These are phyloP conservation scores for Cladobotryum protrusum DNA, from an alignment of 2,329 filamentous ascomycete species.

Conservation along the genomic window DNA sequence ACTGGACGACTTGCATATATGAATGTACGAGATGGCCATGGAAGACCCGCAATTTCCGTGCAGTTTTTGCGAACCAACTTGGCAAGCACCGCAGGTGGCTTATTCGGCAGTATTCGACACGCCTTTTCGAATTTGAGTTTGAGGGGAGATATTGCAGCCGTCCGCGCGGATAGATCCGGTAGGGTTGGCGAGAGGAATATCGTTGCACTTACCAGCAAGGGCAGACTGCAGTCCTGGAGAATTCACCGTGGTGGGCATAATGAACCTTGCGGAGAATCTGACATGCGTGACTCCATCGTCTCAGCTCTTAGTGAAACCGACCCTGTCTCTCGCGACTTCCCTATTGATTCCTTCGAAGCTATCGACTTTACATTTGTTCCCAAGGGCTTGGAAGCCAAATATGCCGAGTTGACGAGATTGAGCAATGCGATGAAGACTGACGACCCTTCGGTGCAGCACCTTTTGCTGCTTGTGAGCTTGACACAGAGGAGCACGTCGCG, in stretches of 20 bases:
- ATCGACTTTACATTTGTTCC: conserved; percentile 72
- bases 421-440: conserved; percentile 44
- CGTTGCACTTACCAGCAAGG: conserved; percentile 70
- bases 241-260: conserved; percentile 83
- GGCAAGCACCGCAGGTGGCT: conserved; percentile 52
- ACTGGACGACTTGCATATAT: conserved; percentile 83
- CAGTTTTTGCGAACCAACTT: conserved; percentile 65
- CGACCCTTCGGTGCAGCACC: conserved; percentile 47
- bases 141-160: conserved; percentile 73
- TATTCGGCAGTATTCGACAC: conserved; percentile 76
- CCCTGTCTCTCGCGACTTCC: conserved; percentile 41
- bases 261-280: conserved; percentile 64
- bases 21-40: conserved; percentile 78
- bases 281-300: conserved; percentile 60
- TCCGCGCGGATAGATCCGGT: conserved; percentile 64
- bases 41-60: conserved; percentile 71
- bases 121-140: conserved; percentile 64
- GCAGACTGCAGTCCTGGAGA: conserved; percentile 78
- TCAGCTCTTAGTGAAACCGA: conserved; percentile 53
- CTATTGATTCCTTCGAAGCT: conserved; percentile 60
- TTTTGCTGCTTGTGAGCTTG: conserved; percentile 57
- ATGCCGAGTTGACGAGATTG: conserved; percentile 44
- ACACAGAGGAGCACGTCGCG: conserved; percentile 47
- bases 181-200: conserved; percentile 80
- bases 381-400: conserved; percentile 44